Percentiles rank a stretch among this genome's conserved stretches.
Evolutionary conservation across 1,284 basidiomycete genomes (phyloP).

Genomic region (Cryptococcus sp.): DNA sequence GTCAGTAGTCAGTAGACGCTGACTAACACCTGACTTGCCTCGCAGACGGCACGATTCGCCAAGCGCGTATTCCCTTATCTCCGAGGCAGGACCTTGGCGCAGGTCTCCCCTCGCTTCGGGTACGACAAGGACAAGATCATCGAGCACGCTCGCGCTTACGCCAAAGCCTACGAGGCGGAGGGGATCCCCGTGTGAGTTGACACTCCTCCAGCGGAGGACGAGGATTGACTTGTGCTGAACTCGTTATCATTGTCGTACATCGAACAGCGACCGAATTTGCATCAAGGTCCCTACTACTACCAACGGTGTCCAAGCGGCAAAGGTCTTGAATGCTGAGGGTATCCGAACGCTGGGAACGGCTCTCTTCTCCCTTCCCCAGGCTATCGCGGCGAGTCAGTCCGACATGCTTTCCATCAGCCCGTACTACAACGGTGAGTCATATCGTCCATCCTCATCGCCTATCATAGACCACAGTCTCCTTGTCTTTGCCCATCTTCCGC

Average conservation of each 20-base stretch:
- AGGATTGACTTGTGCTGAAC: not conserved
- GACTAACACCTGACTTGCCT: not conserved
- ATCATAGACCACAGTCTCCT: too few relatives aligned
- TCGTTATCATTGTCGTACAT: not conserved
- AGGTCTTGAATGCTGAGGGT: constrained; percentile 31
- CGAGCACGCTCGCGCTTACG: constrained; percentile 26
- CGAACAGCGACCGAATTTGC: constrained; percentile 37
- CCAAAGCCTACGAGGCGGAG: constrained; percentile 25
- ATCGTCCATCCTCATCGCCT: not conserved
- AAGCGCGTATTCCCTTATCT: constrained; percentile 23
- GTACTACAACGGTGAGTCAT: constrained; percentile 44
- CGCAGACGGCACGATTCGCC: constrained; percentile 29
- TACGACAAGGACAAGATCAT: constrained; percentile 29
- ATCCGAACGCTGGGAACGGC: constrained; percentile 47
- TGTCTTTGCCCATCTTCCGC: too few relatives aligned
- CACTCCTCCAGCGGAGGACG: not conserved
- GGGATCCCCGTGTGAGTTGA: constrained; percentile 27
- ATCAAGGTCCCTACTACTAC: constrained; percentile 50
- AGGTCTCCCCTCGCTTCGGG: constrained; percentile 23
- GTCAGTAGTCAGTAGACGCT: not conserved
- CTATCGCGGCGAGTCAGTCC: constrained; percentile 46
- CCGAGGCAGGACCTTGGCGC: constrained; percentile 31
- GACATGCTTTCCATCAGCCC: constrained; percentile 44
- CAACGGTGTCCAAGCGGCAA: constrained; percentile 45
- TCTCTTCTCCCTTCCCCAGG: constrained; percentile 45